A percentile compares a stretch with the other conserved stretches of the same genome.
Evolutionary conservation across 192 early-diverging fungal genomes (phyloP).

Genomic region (Coemansia sp.): DNA sequence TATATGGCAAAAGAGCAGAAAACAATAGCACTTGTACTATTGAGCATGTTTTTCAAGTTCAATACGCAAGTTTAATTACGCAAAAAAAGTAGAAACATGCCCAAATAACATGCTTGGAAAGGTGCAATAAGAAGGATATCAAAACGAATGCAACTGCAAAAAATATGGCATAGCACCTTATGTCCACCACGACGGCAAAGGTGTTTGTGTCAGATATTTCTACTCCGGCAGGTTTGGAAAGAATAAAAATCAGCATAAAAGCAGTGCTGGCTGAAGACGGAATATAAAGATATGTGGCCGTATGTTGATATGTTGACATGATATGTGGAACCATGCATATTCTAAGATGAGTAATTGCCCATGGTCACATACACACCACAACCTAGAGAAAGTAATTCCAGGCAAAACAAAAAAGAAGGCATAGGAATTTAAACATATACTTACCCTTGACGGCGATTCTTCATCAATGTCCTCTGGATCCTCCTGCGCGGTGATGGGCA

Average conservation of each 20-base stretch:
- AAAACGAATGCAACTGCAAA: too few species aligned
- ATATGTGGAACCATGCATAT: neutral
- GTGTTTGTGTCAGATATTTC: too few species aligned
- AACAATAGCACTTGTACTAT: too few species aligned
- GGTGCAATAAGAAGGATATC: neutral
- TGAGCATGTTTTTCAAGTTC: too few species aligned
- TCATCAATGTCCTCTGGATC: slow-evolving; percentile 78
- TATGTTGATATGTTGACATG: neutral
- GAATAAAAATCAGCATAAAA: too few species aligned
- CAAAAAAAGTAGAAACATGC: neutral
- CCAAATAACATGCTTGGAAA: neutral
- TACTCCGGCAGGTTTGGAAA: too few species aligned
- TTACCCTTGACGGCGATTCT: slow-evolving; percentile 72
- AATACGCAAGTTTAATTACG: too few species aligned
- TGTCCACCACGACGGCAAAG: too few species aligned
- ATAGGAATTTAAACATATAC: neutral
- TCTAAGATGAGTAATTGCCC: neutral
- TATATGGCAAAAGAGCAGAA: too few species aligned
- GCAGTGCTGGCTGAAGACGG: too few species aligned
- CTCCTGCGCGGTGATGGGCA: slow-evolving; percentile 83
- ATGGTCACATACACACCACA: neutral
- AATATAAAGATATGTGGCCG: neutral
- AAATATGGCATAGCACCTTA: too few species aligned
- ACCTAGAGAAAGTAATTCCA: neutral
- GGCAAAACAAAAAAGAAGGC: neutral